Evolutionary conservation across 208 protist genomes (phyloP).

Genomic region (Leishmania guyanensis): DNA sequence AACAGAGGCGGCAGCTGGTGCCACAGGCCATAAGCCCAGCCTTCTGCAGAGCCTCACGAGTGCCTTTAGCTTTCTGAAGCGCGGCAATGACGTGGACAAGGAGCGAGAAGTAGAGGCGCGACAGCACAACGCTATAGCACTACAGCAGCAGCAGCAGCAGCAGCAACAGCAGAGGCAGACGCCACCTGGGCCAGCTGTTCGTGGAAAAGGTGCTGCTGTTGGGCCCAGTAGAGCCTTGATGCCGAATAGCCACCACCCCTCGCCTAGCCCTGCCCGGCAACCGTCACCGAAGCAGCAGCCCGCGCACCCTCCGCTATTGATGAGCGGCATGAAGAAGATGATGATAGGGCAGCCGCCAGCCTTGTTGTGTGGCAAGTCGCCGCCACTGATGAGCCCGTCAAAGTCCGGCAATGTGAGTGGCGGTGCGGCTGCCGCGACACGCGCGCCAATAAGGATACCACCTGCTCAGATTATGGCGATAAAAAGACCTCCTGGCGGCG

Average conservation of each 20-base stretch:
- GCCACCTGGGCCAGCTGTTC: background rate
- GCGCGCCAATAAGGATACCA: background rate
- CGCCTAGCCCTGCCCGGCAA: background rate
- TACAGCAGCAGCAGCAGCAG: background rate
- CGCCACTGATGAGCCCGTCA: background rate
- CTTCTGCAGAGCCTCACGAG: slow-evolving; percentile 3
- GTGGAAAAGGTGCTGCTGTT: background rate
- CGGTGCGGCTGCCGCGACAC: background rate
- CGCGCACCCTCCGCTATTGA: background rate
- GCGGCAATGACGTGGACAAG: slow-evolving; percentile 1
- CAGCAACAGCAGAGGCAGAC: background rate
- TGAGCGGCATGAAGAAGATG: background rate
- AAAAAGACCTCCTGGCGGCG: slow-evolving; percentile 1
- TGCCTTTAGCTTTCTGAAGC: slow-evolving; percentile 13
- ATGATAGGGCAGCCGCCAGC: background rate
- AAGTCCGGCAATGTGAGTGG: background rate
- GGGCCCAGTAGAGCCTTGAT: slow-evolving; percentile 1
- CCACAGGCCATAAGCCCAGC: background rate
- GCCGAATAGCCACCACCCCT: slow-evolving; percentile 2
- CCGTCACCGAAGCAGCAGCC: slow-evolving; percentile 2
- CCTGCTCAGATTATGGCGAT: slow-evolving; percentile 4
- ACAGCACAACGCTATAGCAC: background rate
- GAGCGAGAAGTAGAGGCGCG: background rate
- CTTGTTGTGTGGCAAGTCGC: background rate
- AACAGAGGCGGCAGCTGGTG: background rate